A percentile compares a stretch with the other conserved stretches of the same genome.
phyloP scores from a whole-genome alignment of 805 yeast genomes.

The Candida broadrunensis region DNA sequence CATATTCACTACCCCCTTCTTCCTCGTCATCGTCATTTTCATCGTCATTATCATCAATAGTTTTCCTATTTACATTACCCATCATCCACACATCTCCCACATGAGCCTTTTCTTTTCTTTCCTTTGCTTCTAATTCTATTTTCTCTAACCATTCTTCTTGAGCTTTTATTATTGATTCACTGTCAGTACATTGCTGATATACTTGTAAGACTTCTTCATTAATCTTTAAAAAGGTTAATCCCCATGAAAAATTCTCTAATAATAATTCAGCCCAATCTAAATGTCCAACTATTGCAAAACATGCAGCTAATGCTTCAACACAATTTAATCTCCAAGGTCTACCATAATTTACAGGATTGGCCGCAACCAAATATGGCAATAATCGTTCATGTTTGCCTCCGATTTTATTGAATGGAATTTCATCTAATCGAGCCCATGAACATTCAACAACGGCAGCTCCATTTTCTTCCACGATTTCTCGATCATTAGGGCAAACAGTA shows the following conservation, averaged over 20 bases:
- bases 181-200: conserved; percentile 79
- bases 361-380: conserved; percentile 90
- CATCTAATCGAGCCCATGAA: conserved; percentile 97
- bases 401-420: conserved; percentile 88
- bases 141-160: conserved; percentile 72
- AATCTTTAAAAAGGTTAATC: conserved; percentile 78
- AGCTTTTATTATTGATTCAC: conserved; percentile 66
- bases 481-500: conserved; percentile 87
- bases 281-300: conserved; percentile 91
- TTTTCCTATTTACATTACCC: conserved; percentile 67
- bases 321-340: conserved; percentile 94
- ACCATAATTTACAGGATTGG: conserved; percentile 96
- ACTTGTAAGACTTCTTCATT: conserved; percentile 74
- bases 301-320: conserved; percentile 96
- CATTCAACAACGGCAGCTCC: conserved; percentile 99
- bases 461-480: conserved; percentile 64
- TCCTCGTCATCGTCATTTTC: conserved; percentile 9
- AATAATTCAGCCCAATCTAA: conserved; percentile 83
- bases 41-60: not conserved
- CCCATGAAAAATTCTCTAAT: conserved; percentile 87
- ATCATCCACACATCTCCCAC: conserved; percentile 70
- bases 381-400: conserved; percentile 89
- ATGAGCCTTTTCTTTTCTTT: conserved; percentile 52
- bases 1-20: conserved; percentile 9
- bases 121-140: conserved; percentile 63